phyloP scores from a whole-genome alignment of 2,329 filamentous ascomycete genomes.

The Fusarium pseudograminearum region DNA sequence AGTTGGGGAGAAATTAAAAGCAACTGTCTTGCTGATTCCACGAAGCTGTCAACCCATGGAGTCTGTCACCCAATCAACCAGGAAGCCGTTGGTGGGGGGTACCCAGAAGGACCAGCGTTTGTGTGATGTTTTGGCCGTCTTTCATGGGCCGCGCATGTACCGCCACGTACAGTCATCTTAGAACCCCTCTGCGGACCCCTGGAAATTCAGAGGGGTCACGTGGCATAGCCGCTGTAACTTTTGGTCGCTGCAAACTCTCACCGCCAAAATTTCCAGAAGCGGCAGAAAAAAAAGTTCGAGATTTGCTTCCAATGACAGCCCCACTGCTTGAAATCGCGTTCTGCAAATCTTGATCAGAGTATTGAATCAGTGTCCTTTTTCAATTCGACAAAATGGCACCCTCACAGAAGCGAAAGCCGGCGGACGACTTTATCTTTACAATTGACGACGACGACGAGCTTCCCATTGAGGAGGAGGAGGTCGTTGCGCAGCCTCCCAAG shows the following conservation, averaged over 20 bases:
- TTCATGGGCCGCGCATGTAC: constrained; percentile 21
- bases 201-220: constrained; percentile 37
- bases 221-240: constrained; percentile 4
- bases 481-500: constrained; percentile 62
- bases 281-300: constrained; percentile 51
- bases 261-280: constrained; percentile 51
- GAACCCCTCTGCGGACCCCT: constrained; percentile 30
- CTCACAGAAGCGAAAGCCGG: constrained; percentile 62
- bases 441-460: constrained; percentile 69
- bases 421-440: constrained; percentile 70
- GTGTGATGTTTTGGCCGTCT: constrained; percentile 25
- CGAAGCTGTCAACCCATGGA: constrained; percentile 39
- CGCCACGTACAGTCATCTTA: constrained; percentile 26
- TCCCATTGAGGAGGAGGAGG: constrained; percentile 64
- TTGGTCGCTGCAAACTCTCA: constrained; percentile 40
- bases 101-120: constrained; percentile 37
- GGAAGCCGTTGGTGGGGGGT: constrained; percentile 43
- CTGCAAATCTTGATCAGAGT: constrained; percentile 37
- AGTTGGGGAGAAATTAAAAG: constrained; percentile 49
- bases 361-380: constrained; percentile 6
- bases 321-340: constrained; percentile 39
- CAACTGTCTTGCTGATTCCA: constrained; percentile 44
- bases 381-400: constrained; percentile 57
- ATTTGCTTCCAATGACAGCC: constrained; percentile 30
- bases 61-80: constrained; percentile 51